phyloP scores from a whole-genome alignment of 768 basidiomycete genomes.

The Tephrocybe sp. region DNA sequence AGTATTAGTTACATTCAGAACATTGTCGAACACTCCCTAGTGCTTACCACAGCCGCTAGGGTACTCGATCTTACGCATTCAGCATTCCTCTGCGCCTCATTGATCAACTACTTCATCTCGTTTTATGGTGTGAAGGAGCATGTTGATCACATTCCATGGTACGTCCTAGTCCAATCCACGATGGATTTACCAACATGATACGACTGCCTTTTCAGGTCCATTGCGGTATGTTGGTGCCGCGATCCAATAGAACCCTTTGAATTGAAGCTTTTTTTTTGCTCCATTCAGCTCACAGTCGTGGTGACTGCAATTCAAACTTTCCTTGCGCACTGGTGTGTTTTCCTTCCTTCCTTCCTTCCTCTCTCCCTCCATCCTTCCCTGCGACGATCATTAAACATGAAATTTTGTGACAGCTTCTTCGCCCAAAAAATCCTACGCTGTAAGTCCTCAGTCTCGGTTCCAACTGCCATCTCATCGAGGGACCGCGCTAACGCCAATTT shows the following conservation, averaged over 20 bases:
- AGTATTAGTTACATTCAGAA: too few species aligned
- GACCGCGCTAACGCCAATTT: not conserved
- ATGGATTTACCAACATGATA: not conserved
- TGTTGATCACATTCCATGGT: constrained; percentile 22
- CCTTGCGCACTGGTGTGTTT: constrained; percentile 23
- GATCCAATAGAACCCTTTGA: not conserved
- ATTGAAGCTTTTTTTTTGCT: too few species aligned
- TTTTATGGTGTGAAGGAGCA: constrained; percentile 15
- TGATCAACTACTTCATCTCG: constrained; percentile 22
- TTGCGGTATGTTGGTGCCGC: constrained; percentile 10
- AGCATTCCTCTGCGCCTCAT: constrained; percentile 19
- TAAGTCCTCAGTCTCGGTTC: too few species aligned
- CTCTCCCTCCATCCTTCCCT: too few species aligned
- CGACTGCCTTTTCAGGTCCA: constrained; percentile 11
- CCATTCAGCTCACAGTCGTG: constrained; percentile 18
- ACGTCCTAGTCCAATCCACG: not conserved
- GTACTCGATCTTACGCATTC: constrained; percentile 20
- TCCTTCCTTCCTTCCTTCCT: not conserved
- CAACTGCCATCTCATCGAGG: not conserved
- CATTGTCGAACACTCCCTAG: too few species aligned
- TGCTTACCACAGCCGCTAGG: too few species aligned
- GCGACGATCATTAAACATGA: too few species aligned
- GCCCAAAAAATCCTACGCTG: constrained; percentile 16
- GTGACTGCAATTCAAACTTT: constrained; percentile 25
- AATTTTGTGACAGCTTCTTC: constrained; percentile 11